phyloP scores from a whole-genome alignment of 768 basidiomycete genomes.

The Filobasidium floriforme region DNA sequence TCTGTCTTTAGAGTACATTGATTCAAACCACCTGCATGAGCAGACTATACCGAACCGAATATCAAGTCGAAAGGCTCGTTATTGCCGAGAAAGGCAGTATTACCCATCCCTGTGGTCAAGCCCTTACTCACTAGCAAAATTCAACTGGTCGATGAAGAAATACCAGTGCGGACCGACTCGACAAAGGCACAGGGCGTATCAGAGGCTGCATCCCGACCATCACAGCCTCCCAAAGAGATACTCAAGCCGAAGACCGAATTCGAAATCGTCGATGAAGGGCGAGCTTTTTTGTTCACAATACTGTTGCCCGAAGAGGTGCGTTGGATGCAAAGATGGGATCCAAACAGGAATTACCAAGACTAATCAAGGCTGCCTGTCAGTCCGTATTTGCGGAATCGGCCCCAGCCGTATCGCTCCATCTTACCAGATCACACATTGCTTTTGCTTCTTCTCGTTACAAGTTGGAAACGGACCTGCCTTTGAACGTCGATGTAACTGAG shows the following conservation, averaged over 20 bases:
- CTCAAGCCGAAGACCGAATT: slow-evolving; percentile 20
- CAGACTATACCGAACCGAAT: slow-evolving; percentile 24
- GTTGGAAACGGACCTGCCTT: slow-evolving; percentile 11
- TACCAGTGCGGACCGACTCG: neutral
- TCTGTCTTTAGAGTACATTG: neutral
- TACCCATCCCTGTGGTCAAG: slow-evolving; percentile 15
- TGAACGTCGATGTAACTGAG: slow-evolving; percentile 13
- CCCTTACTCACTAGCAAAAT: slow-evolving; percentile 12
- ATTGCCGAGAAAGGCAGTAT: slow-evolving; percentile 13
- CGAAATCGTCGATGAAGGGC: slow-evolving; percentile 3
- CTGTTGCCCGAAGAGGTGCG: slow-evolving; percentile 21
- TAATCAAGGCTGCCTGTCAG: neutral
- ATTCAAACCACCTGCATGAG: neutral
- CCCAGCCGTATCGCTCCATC: neutral
- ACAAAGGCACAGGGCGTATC: neutral
- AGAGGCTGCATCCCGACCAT: neutral
- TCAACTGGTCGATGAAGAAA: slow-evolving; percentile 14
- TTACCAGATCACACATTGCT: neutral
- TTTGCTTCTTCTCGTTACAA: slow-evolving; percentile 14
- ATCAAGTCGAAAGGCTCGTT: slow-evolving; percentile 21
- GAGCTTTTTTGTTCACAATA: slow-evolving; percentile 16
- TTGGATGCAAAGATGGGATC: neutral
- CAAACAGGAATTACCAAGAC: too few species aligned
- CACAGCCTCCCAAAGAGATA: neutral
- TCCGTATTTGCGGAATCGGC: neutral